Percentiles rank a stretch among this genome's conserved stretches.
phyloP scores from a whole-genome alignment of 75 land plant species.

The Selaginella tamariscina region DNA sequence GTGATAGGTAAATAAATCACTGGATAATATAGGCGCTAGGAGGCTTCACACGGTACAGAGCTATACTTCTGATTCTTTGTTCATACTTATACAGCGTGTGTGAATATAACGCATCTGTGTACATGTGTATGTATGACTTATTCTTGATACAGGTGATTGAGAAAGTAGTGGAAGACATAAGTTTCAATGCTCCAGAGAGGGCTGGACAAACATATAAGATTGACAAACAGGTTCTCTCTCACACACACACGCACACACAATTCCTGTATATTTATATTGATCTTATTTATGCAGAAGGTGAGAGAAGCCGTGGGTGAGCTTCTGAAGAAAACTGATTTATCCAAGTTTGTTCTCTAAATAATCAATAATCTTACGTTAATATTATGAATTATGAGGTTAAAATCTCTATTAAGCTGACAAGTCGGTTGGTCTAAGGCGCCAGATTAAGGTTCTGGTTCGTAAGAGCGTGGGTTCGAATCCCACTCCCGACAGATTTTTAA shows the following conservation, averaged over 20 bases:
- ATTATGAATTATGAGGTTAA: too few species aligned
- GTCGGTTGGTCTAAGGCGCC: conserved; percentile 99
- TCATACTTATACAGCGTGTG: too few species aligned
- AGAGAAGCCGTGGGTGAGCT: conserved; percentile 25
- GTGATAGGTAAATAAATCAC: conserved; percentile 24
- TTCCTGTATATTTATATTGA: background rate
- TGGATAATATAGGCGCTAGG: conserved; percentile 33
- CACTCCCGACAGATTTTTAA: too few species aligned
- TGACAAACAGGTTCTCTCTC: conserved; percentile 20
- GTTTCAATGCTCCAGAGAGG: conserved; percentile 31
- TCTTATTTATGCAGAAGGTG: conserved; percentile 25
- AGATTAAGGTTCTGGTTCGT: conserved; percentile 99
- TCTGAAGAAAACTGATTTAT: conserved; percentile 24
- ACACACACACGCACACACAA: background rate
- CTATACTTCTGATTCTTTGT: background rate
- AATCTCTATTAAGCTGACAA: too few species aligned
- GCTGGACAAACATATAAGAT: conserved; percentile 22
- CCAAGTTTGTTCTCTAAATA: conserved; percentile 27
- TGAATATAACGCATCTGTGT: too few species aligned
- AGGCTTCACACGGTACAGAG: conserved; percentile 26
- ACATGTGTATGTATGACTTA: too few species aligned
- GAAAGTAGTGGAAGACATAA: conserved; percentile 33
- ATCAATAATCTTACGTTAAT: too few species aligned
- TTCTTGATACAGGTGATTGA: conserved; percentile 23
- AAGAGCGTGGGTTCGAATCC: conserved; percentile 99